A percentile compares a stretch with the other conserved stretches of the same genome.
Conservation (phyloP, 768 basidiomycete species). For the Mycena filopes region DNA sequence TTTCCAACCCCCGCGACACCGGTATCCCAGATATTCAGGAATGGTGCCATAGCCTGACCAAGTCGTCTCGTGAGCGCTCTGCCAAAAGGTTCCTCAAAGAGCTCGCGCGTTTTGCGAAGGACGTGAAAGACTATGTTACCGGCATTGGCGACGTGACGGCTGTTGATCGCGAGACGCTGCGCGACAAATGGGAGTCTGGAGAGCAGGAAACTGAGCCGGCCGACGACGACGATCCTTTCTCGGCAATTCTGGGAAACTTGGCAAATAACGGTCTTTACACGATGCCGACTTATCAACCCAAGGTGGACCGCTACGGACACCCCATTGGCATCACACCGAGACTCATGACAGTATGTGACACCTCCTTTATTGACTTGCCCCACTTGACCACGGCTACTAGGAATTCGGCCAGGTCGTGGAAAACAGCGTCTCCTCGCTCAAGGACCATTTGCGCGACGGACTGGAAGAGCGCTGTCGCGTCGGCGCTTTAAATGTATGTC, state of each 20-base stretch:
- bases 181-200: conserved; percentile 63
- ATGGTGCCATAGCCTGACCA: conserved; percentile 68
- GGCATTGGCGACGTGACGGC: conserved; percentile 64
- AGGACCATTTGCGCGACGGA: conserved; percentile 61
- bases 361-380: not conserved
- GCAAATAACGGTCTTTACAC: conserved; percentile 49
- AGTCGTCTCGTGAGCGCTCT: conserved; percentile 61
- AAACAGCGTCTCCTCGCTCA: conserved; percentile 56
- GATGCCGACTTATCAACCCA: conserved; percentile 47
- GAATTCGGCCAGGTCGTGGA: conserved; percentile 59
- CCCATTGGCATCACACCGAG: conserved; percentile 58
- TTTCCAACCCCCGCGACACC: conserved; percentile 62
- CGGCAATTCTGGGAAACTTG: conserved; percentile 44
- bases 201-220: conserved; percentile 36
- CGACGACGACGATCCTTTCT: conserved; percentile 45
- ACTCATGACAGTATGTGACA: conserved; percentile 48
- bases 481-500: conserved; percentile 60
- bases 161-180: conserved; percentile 60
- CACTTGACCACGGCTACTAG: conserved; percentile 41
- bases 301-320: conserved; percentile 55
- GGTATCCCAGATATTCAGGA: conserved; percentile 65
- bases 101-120: conserved; percentile 59
- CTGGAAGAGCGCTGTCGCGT: conserved; percentile 67
- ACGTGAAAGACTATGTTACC: conserved; percentile 58
- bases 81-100: conserved; percentile 57